These are phyloP conservation scores for Lipomyces sp. DNA, from an alignment of 805 yeast species.

Conservation along the genomic window DNA sequence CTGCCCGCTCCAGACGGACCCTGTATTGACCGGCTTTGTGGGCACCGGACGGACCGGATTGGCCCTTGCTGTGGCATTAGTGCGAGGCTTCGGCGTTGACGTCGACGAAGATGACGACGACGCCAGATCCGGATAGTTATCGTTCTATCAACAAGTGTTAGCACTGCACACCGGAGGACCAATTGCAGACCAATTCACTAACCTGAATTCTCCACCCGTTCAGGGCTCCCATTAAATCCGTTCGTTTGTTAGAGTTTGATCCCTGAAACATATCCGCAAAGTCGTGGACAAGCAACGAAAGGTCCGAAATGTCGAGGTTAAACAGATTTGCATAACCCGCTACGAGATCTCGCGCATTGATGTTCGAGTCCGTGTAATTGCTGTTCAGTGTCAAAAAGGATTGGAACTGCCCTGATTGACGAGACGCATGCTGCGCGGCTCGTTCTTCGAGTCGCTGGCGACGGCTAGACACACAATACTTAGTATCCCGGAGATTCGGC, in stretches of 20 bases:
- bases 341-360: conserved; percentile 20
- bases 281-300: conserved; percentile 21
- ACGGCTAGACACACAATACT: conserved; percentile 3
- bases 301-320: conserved; percentile 15
- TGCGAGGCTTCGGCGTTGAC: no score
- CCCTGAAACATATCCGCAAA: conserved; percentile 20
- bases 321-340: conserved; percentile 20
- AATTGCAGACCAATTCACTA: no score
- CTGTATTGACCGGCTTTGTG: not conserved
- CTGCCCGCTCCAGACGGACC: conserved; percentile 6
- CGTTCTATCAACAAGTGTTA: not conserved
- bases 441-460: conserved; percentile 25
- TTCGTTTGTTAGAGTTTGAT: not conserved
- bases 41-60: not conserved
- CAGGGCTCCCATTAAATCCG: conserved; percentile 13
- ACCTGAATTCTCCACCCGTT: conserved; percentile 17
- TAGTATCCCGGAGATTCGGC: not conserved
- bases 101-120: no score
- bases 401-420: conserved; percentile 12
- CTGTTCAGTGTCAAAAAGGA: conserved; percentile 13
- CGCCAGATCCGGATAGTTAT: not conserved
- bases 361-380: conserved; percentile 3
- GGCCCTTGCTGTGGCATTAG: no score
- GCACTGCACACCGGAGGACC: not conserved
- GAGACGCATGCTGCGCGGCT: conserved; percentile 13